Percentiles rank a stretch among this genome's conserved stretches.
These are phyloP conservation scores for Rhizopus delemar DNA, from an alignment of 371 early-diverging fungal species.

Conservation along the genomic window DNA sequence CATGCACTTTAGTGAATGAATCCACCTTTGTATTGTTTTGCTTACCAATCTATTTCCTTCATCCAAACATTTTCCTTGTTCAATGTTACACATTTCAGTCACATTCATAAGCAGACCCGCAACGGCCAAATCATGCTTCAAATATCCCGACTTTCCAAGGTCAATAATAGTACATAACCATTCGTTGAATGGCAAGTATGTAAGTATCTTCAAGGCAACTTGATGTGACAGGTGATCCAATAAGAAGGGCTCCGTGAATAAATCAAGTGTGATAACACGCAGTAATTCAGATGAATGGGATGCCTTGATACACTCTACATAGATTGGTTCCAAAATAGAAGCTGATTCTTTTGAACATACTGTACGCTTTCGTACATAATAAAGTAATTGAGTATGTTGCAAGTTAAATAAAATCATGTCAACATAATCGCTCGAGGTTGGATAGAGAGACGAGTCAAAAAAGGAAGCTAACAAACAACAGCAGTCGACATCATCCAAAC, in stretches of 20 bases:
- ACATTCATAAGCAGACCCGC: constrained; percentile 40
- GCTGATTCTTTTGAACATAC: background rate
- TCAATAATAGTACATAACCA: constrained; percentile 4
- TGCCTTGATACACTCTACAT: constrained; percentile 1
- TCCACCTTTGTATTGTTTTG: background rate
- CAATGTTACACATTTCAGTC: constrained; percentile 25
- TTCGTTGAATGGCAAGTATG: constrained; percentile 2
- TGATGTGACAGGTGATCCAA: constrained; percentile 12
- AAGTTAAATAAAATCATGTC: constrained; percentile 22
- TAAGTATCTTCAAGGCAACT: constrained; percentile 10
- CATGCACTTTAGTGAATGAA: background rate
- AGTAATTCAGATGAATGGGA: constrained; percentile 8
- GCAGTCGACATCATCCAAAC: background rate
- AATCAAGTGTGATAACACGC: background rate
- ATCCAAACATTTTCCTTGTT: constrained; percentile 20
- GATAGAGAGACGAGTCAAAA: background rate
- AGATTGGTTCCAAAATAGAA: constrained; percentile 1
- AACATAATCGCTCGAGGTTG: background rate
- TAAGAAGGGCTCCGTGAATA: constrained; percentile 29
- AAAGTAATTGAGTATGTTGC: constrained; percentile 2
- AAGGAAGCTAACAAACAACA: constrained; percentile 3
- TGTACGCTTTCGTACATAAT: background rate
- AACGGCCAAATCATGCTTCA: constrained; percentile 10
- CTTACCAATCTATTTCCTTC: constrained; percentile 7
- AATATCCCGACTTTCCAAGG: background rate